Percentiles rank a stretch among this genome's conserved stretches.
Evolutionary conservation across 1,284 basidiomycete species (phyloP).

Genomic region (Cryptococcus sp.): DNA sequence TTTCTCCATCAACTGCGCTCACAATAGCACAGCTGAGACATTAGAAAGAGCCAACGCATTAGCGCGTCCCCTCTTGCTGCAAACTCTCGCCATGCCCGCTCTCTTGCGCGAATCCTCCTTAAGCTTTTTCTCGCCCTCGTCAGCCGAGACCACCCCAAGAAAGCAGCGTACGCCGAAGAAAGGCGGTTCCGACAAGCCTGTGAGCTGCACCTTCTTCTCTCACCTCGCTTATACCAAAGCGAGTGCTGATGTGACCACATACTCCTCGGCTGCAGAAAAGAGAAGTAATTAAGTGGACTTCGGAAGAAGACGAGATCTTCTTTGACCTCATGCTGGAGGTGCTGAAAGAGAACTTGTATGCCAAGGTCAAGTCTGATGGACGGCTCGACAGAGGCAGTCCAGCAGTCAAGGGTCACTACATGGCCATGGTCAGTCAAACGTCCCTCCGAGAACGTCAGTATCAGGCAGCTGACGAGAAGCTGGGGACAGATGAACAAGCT

Average conservation of each 20-base stretch:
- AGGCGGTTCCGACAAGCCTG: slow-evolving; percentile 8
- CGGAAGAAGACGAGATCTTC: slow-evolving; percentile 22
- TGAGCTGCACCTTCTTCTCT: background rate
- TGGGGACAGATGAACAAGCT: slow-evolving; percentile 13
- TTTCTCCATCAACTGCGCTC: too few relatives aligned
- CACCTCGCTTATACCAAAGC: background rate
- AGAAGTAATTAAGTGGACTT: slow-evolving; percentile 16
- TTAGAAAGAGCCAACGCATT: too few relatives aligned
- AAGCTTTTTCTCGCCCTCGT: background rate
- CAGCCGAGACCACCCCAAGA: slow-evolving; percentile 1
- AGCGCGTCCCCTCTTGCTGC: too few relatives aligned
- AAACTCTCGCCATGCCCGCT: slow-evolving; percentile 3
- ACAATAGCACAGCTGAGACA: too few relatives aligned
- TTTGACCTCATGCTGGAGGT: slow-evolving; percentile 13
- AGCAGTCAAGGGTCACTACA: slow-evolving; percentile 27
- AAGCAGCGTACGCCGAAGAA: slow-evolving; percentile 6
- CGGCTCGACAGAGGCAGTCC: slow-evolving; percentile 24
- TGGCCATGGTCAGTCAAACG: slow-evolving; percentile 29
- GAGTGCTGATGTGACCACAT: background rate
- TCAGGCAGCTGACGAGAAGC: too few relatives aligned
- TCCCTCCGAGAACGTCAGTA: too few relatives aligned
- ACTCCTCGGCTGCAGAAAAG: slow-evolving; percentile 12
- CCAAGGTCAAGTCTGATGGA: slow-evolving; percentile 25
- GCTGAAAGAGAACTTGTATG: slow-evolving; percentile 14
- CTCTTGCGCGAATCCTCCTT: slow-evolving; percentile 7